Evolutionary conservation across 2,329 filamentous ascomycete genomes (phyloP).

Genomic region (Penicillium sp.): DNA sequence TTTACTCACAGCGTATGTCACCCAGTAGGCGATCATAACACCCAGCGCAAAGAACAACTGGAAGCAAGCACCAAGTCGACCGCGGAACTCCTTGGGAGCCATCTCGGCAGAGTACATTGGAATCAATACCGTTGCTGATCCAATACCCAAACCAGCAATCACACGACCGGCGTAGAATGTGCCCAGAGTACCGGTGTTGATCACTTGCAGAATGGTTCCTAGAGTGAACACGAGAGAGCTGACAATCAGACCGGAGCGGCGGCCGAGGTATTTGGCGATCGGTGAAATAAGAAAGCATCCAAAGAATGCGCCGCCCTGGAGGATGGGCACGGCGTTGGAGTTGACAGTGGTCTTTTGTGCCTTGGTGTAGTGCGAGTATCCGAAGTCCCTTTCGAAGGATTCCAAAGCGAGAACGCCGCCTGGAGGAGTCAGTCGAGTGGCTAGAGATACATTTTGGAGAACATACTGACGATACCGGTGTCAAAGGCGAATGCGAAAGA

Average conservation of each 20-base stretch:
- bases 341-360: constrained; percentile 41
- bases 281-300: constrained; percentile 49
- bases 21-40: constrained; percentile 42
- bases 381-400: constrained; percentile 43
- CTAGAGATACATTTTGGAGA: too few relatives aligned
- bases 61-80: constrained; percentile 32
- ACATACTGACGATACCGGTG: constrained; percentile 36
- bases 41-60: constrained; percentile 39
- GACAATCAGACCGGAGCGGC: constrained; percentile 43
- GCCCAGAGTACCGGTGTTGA: constrained; percentile 43
- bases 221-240: constrained; percentile 40
- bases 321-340: constrained; percentile 47
- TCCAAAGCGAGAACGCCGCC: constrained; percentile 45
- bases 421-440: constrained; percentile 4
- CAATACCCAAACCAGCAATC: constrained; percentile 46
- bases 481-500: constrained; percentile 41
- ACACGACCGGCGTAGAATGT: constrained; percentile 47
- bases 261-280: constrained; percentile 43
- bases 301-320: constrained; percentile 51
- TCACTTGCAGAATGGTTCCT: constrained; percentile 44
- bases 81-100: constrained; percentile 34
- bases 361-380: constrained; percentile 31
- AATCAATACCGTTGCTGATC: constrained; percentile 41
- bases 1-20: constrained; percentile 47
- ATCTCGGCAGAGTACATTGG: constrained; percentile 43